Evolutionary conservation across 163 green algal species (phyloP), one percentile per base, ranked within the genome.

Genomic region (Coccomyxa subellipsoidea): DNA sequence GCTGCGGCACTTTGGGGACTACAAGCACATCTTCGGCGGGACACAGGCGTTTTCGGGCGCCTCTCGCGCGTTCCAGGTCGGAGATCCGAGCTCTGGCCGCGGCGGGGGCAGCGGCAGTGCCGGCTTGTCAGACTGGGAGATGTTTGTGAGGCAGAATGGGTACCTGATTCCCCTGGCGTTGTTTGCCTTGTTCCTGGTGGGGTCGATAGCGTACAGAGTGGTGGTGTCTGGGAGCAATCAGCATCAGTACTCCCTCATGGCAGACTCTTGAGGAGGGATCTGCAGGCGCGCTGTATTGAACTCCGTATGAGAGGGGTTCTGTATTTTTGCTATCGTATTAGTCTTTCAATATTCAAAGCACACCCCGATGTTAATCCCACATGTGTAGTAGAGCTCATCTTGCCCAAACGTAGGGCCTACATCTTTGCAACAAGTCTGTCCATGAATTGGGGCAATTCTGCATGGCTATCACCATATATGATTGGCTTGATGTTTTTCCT

Each of bases 1-100:
- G 29, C 75, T 97, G 18, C 83, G 86, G 25, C 89, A 96, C 79
- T 93, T 88, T 73, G 93, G 93, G 0, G 90, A 96, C 66, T 83
- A 86, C 59, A 96, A 94, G 82, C 82, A 87, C 54, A 76, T 96
- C 31, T 78, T 87, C 4, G 90, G 91, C 0, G 31, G 38, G 8
- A 83, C 76, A n/a, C n/a, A 38, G 23, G 23, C 76, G 15, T 80
- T 80, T 27, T 32, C 31, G 7, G 76, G 76, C 29, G 40, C 76
- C 32, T 80, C 76, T 27, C 12, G 40, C 29, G 69, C 10, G 10
- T 80, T 80, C 23, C 10, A 53, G 29, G 76, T 80, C 9, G 39
- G n/a, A 18, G 66, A 73, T 34, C 1, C 18, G 66, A 18, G 32
- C 32, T 23, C 27, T 23, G 4, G n/a, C 29, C 29, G 32, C 32